phyloP scores from a whole-genome alignment of 441 rosid genomes.

The Gossypium davidsonii region DNA sequence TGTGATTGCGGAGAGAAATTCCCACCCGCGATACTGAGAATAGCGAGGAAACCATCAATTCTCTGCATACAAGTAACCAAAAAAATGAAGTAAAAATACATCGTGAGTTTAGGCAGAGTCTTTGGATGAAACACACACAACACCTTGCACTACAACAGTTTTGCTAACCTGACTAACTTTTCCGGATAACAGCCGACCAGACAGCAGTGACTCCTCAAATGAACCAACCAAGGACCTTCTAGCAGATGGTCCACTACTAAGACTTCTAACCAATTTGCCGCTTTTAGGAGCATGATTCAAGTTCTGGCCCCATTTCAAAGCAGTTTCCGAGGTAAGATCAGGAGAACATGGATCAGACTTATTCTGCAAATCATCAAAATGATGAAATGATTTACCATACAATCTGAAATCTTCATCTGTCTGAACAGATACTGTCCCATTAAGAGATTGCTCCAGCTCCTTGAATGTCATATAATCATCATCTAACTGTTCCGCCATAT shows the following conservation, averaged over 20 bases:
- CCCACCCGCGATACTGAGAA: slow-evolving; percentile 50
- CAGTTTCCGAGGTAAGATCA: slow-evolving; percentile 18
- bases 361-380: slow-evolving; percentile 21
- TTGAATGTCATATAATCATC: slow-evolving; percentile 30
- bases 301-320: slow-evolving; percentile 24
- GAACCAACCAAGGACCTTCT: slow-evolving; percentile 58
- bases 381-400: slow-evolving; percentile 19
- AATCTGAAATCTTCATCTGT: slow-evolving; percentile 21
- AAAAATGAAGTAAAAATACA: slow-evolving; percentile 3
- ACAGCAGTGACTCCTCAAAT: slow-evolving; percentile 60
- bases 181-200: slow-evolving; percentile 46
- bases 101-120: background rate
- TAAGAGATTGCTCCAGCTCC: slow-evolving; percentile 35
- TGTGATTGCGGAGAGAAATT: slow-evolving; percentile 44
- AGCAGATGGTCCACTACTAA: slow-evolving; percentile 28
- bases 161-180: slow-evolving; percentile 44
- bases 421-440: slow-evolving; percentile 30
- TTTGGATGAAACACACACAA: background rate
- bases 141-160: background rate
- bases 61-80: slow-evolving; percentile 30
- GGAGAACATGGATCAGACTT: slow-evolving; percentile 22
- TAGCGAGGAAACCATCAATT: slow-evolving; percentile 53
- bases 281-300: slow-evolving; percentile 18
- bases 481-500: slow-evolving; percentile 21
- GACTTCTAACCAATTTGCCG: slow-evolving; percentile 28